phyloP scores from a whole-genome alignment of 2,329 filamentous ascomycete genomes.

The Aspergillus melleus region DNA sequence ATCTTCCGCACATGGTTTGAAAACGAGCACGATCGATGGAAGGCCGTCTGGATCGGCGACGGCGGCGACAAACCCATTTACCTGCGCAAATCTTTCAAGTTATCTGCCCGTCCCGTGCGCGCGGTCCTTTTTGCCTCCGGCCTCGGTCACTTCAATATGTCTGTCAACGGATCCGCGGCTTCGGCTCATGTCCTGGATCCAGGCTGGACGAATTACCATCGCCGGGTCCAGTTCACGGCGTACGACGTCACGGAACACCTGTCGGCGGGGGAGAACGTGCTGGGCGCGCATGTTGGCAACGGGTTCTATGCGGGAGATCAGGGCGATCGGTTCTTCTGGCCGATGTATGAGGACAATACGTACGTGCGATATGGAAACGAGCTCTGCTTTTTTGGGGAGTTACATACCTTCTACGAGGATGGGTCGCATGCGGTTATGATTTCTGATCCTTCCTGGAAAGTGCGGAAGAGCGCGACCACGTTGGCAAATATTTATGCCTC shows the following conservation, averaged over 20 bases:
- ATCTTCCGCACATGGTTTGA: slow-evolving; percentile 29
- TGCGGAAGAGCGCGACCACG: slow-evolving; percentile 22
- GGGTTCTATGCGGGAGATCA: slow-evolving; percentile 47
- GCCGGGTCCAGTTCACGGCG: slow-evolving; percentile 40
- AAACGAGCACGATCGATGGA: slow-evolving; percentile 24
- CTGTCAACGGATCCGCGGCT: slow-evolving; percentile 19
- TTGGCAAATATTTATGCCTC: slow-evolving; percentile 28
- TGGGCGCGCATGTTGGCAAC: slow-evolving; percentile 44
- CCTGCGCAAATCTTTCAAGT: slow-evolving; percentile 20
- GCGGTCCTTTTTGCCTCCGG: slow-evolving; percentile 25
- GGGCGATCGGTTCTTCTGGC: slow-evolving; percentile 28
- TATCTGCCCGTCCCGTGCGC: slow-evolving; percentile 7
- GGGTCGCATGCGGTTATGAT: slow-evolving; percentile 18
- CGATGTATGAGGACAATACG: slow-evolving; percentile 28
- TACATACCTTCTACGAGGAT: slow-evolving; percentile 23
- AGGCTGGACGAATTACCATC: slow-evolving; percentile 28
- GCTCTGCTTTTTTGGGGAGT: slow-evolving; percentile 26
- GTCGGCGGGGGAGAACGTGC: slow-evolving; percentile 31
- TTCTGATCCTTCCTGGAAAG: slow-evolving; percentile 23
- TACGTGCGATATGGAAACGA: slow-evolving; percentile 28
- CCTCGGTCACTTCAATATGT: slow-evolving; percentile 26
- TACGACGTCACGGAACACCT: slow-evolving; percentile 44
- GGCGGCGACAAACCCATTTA: slow-evolving; percentile 27
- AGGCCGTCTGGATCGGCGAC: slow-evolving; percentile 27
- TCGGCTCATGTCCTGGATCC: slow-evolving; percentile 26